phyloP scores from a whole-genome alignment of 495 filamentous ascomycete species.

The Lentithecium fluviatile region DNA sequence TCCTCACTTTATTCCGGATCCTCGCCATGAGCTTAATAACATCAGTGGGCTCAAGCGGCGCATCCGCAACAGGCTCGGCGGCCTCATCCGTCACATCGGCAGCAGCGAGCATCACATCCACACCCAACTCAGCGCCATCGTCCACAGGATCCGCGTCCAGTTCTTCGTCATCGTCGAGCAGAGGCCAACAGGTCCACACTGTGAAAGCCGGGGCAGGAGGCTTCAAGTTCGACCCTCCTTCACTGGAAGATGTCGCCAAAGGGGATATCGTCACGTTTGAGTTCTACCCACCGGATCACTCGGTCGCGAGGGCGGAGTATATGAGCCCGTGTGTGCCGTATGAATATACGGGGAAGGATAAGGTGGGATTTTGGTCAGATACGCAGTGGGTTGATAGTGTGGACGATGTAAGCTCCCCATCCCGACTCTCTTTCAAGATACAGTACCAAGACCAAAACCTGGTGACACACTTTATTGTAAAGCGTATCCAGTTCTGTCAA shows the following conservation, averaged over 20 bases:
- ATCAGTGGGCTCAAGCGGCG: no score
- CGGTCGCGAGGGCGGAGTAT: slow-evolving; percentile 57
- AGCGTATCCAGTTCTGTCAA: no score
- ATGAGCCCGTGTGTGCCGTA: slow-evolving; percentile 58
- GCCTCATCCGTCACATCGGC: background rate
- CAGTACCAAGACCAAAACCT: no score
- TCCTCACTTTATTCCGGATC: no score
- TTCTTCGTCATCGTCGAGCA: background rate
- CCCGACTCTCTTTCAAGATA: no score
- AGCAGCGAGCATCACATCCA: background rate
- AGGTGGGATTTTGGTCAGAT: slow-evolving; percentile 52
- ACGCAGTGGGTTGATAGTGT: slow-evolving; percentile 44
- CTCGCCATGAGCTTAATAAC: no score
- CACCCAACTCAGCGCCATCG: background rate
- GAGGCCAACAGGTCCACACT: background rate
- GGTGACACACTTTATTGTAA: no score
- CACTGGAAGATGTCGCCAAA: slow-evolving; percentile 24
- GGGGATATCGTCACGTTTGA: slow-evolving; percentile 50
- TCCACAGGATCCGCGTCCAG: background rate
- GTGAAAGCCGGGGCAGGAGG: background rate
- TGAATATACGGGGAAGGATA: slow-evolving; percentile 47
- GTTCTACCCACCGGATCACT: slow-evolving; percentile 61
- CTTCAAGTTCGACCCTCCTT: background rate
- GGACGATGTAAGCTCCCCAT: slow-evolving; percentile 25
- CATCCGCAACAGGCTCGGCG: no score